Evolutionary conservation across 2,329 filamentous ascomycete genomes (phyloP), one percentile per base, ranked within the genome.

Genomic region (Aspergillus felis): DNA sequence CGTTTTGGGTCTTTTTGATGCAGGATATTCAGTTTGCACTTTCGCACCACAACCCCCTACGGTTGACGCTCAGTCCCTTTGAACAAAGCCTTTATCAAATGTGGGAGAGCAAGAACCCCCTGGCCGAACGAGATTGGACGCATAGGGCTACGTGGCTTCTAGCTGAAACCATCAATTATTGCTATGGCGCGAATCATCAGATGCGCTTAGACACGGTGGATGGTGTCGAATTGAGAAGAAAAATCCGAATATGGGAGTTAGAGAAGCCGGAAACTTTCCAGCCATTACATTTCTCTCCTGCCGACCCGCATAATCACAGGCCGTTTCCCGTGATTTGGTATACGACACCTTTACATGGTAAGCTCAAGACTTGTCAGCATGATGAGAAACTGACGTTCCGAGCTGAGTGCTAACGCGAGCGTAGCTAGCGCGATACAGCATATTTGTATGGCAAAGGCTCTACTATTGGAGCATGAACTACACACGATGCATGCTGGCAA

Each of bases 1-100:
- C 71, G 0, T 73, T 73, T 57, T 73, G 71, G 71, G 64, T 70
- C 10, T 73, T 71, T 50, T 69, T 73, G 3, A 69, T 71, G 59
- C 71, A 73, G 53, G 71, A 73, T 55, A 71, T 73, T 22, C 70
- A 72, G 46, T 71, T 70, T 57, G 69, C 69, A 4, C 59, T 73
- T 51, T 68, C 67, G 10, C 69, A 68, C 53, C 68, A 67, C 22
- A 71, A 68, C 56, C 67, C 70, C 42, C 63, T 73, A 10, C 66
- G 71, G 27, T 54, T 73, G 17, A 65, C 66, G 6, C 64, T 71
- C 49, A 66, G 64, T 9, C 67, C 70, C 2, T 72, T 73, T 48
- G 68, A 68, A 50, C 66, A 70, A 42, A 68, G 61, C 10, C 63
- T 73, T 1, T 67, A 63, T 12, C 63, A 54, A 1, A 65, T 64